Evolutionary conservation across 2,329 filamentous ascomycete genomes (phyloP), one percentile per base, ranked within the genome.

Genomic region (Aureobasidium sp.): DNA sequence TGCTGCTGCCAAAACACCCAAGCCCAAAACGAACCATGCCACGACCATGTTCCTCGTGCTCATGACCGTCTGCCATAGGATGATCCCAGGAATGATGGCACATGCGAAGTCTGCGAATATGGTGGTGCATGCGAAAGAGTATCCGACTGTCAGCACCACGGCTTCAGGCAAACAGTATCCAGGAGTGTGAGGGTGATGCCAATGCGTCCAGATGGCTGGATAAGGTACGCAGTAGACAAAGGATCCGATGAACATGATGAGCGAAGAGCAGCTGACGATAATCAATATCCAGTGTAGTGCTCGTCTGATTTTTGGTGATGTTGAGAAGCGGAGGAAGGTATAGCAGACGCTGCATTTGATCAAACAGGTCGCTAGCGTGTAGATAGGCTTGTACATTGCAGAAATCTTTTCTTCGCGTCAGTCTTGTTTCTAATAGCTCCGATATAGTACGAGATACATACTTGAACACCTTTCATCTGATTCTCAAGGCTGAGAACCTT

Each of bases 271-370:
- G 27, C 45, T 60, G 44, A 60, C 57, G 9, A 50, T 45, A 9
- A 49, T 49, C n/a, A 60, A 6, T 17, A 60, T 60, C 44, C 45
- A 60, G 57, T 49, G 37, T 19, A 60, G 45, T 24, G 57, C n/a
- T 14, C 24, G 8, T 40, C 35, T 33, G n/a, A 60, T 50, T 27
- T 50, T 60, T 4, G 56, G 56, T 17, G 31, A 27, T 9, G 57
- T 60, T 27, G 57, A 40, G 2, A 60, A 45, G 14, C 57, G 57
- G 9, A 60, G 57, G 35, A 60, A 50, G 15, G 57, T 60, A 7
- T 31, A 60, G 45, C 57, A 60, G 24, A 60, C 45, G 14, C 57
- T 60, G 57, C 57, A 60, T 22, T 60, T 60, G 35, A 60, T 60
- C 45, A 60, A 42, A 33, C 57, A 49, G 22, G 57, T 60, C 5